These are phyloP conservation scores for Acer saccharum DNA, from an alignment of 345 rosid genomes.

Conservation along the genomic window DNA sequence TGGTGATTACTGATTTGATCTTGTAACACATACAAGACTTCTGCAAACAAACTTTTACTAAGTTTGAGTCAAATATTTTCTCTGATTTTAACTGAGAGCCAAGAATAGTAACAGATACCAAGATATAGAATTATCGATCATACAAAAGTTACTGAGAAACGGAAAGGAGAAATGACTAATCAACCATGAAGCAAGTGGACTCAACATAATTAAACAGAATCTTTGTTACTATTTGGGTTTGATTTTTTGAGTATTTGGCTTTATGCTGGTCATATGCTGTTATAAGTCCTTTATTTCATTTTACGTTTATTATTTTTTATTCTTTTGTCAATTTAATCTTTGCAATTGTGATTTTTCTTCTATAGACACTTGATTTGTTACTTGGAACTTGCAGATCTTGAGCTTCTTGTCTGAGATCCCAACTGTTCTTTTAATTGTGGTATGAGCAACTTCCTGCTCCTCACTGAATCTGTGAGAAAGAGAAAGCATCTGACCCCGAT, in stretches of 20 bases:
- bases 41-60: not conserved
- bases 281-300: not conserved
- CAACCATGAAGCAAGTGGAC: not conserved
- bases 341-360: slow-evolving; percentile 12
- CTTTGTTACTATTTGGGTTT: not conserved
- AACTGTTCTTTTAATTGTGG: slow-evolving; percentile 82
- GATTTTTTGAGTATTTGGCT: not conserved
- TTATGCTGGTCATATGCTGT: not conserved
- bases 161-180: not conserved
- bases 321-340: slow-evolving; percentile 4
- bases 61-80: not conserved
- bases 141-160: not conserved
- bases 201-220: not conserved
- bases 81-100: not conserved
- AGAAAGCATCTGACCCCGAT: not conserved
- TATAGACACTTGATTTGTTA: slow-evolving; percentile 9
- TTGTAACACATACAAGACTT: not conserved
- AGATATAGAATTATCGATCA: not conserved
- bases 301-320: not conserved
- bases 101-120: not conserved
- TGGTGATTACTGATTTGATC: not conserved
- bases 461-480: slow-evolving; percentile 11
- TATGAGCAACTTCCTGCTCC: slow-evolving; percentile 36
- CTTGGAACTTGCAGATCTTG: slow-evolving; percentile 69
- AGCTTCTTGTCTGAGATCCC: slow-evolving; percentile 85